Conservation (phyloP, 2,329 filamentous ascomycete species). For the Ceratocystis alfenasii region DNA sequence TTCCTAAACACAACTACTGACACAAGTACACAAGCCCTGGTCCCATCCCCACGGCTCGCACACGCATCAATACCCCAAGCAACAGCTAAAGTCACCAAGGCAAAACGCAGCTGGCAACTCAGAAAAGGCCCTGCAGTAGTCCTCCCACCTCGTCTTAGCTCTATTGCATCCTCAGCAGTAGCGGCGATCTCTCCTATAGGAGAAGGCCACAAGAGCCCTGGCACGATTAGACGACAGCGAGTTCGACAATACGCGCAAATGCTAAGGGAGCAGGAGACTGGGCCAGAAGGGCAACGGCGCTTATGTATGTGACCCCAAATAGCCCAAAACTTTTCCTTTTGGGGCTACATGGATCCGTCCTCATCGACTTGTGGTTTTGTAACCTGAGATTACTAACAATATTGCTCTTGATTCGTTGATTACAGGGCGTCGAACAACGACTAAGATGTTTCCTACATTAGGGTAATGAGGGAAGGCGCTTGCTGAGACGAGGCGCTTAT, state of each 20-base stretch:
- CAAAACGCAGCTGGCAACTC: not conserved
- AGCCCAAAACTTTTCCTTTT: not conserved
- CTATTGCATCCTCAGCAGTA: conserved; percentile 3
- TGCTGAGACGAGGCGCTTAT: conserved; percentile 3
- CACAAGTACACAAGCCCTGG: not conserved
- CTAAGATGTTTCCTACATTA: conserved; percentile 36
- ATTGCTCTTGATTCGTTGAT: not conserved
- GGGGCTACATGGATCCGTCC: not conserved
- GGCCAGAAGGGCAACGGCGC: conserved; percentile 27
- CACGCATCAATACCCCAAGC: not conserved
- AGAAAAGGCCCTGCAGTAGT: not conserved
- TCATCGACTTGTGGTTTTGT: not conserved
- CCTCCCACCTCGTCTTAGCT: not conserved
- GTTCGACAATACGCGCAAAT: conserved; percentile 36
- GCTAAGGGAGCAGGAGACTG: conserved; percentile 32
- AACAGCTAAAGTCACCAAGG: not conserved
- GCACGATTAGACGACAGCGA: conserved; percentile 34
- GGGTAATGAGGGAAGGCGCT: conserved; percentile 17
- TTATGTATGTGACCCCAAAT: conserved; percentile 31
- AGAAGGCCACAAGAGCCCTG: conserved; percentile 32
- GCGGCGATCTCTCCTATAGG: conserved; percentile 6
- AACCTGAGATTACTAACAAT: not conserved
- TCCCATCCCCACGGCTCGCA: not conserved
- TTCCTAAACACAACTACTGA: not conserved
- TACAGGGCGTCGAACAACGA: conserved; percentile 34